A percentile compares a stretch with the other conserved stretches of the same genome.
Conservation (phyloP, 441 rosid genomes). For the Gossypium gossypioides region DNA sequence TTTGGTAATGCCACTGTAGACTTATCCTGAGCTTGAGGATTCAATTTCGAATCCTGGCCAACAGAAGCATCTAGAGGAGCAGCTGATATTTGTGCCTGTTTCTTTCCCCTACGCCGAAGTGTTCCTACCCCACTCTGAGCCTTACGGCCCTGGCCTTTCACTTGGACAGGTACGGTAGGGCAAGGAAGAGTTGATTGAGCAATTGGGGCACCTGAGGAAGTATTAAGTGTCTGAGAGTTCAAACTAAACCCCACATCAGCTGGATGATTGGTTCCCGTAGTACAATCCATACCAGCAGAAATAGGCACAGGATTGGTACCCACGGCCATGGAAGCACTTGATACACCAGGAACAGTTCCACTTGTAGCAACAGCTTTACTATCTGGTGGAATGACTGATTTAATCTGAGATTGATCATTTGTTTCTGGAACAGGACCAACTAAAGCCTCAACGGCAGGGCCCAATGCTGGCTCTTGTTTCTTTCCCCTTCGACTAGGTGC, state of each 20-base stretch:
- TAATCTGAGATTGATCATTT: constrained; percentile 26
- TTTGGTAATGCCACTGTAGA: constrained; percentile 21
- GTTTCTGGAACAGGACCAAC: constrained; percentile 26
- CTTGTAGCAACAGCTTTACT: constrained; percentile 14
- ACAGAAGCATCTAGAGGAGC: constrained; percentile 42
- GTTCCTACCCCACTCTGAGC: constrained; percentile 44
- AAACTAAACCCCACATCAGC: constrained; percentile 26
- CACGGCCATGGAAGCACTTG: constrained; percentile 23
- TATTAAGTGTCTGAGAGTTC: constrained; percentile 25
- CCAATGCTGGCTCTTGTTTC: constrained; percentile 31
- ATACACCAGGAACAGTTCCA: constrained; percentile 19
- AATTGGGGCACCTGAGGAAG: constrained; percentile 24
- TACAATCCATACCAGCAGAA: constrained; percentile 22
- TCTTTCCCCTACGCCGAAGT: constrained; percentile 67
- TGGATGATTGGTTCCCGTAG: constrained; percentile 22
- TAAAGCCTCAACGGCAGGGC: constrained; percentile 25
- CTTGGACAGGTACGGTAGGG: constrained; percentile 28
- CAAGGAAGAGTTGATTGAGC: constrained; percentile 24
- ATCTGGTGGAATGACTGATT: constrained; percentile 16
- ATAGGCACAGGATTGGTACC: constrained; percentile 21
- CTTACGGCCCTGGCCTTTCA: constrained; percentile 45
- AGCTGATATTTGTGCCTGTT: constrained; percentile 31
- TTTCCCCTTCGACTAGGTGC: constrained; percentile 61
- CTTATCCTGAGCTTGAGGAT: constrained; percentile 23
- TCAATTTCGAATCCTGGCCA: constrained; percentile 34